Evolutionary conservation across 73 alveolate genomes (phyloP).

Genomic region (Tetrahymena thermophila): DNA sequence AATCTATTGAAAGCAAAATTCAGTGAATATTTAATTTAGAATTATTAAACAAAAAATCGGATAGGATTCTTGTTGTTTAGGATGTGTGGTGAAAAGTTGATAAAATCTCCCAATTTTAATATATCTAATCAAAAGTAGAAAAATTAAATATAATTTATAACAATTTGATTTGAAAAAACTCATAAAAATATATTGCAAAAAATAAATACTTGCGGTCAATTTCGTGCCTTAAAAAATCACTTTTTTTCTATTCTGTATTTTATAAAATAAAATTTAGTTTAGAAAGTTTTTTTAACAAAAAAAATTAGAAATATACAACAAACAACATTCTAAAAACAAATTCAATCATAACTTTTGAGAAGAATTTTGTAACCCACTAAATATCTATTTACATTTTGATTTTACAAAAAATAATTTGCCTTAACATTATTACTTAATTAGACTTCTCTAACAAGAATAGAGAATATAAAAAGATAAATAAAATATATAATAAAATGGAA

Average conservation of each 20-base stretch:
- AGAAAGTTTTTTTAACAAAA: background rate
- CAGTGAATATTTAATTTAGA: background rate
- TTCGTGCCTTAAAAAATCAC: background rate
- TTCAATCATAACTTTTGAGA: background rate
- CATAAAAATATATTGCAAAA: background rate
- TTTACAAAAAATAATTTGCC: too few relatives aligned
- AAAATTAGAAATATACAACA: too few relatives aligned
- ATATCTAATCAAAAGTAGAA: background rate
- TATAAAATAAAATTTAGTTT: background rate
- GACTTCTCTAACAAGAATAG: background rate
- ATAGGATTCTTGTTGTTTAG: background rate
- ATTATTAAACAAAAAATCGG: background rate
- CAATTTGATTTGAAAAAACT: background rate
- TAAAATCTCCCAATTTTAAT: background rate
- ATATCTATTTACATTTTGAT: background rate
- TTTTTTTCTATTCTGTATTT: background rate
- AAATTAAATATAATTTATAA: too few relatives aligned
- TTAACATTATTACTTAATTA: too few relatives aligned
- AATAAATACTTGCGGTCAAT: background rate
- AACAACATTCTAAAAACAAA: background rate
- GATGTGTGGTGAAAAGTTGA: background rate
- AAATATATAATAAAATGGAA: too few relatives aligned
- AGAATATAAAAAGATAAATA: background rate
- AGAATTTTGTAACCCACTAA: background rate
- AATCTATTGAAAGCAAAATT: too few relatives aligned